Conservation (phyloP, 2,329 filamentous ascomycete genomes). For the Aspergillus sp. region DNA sequence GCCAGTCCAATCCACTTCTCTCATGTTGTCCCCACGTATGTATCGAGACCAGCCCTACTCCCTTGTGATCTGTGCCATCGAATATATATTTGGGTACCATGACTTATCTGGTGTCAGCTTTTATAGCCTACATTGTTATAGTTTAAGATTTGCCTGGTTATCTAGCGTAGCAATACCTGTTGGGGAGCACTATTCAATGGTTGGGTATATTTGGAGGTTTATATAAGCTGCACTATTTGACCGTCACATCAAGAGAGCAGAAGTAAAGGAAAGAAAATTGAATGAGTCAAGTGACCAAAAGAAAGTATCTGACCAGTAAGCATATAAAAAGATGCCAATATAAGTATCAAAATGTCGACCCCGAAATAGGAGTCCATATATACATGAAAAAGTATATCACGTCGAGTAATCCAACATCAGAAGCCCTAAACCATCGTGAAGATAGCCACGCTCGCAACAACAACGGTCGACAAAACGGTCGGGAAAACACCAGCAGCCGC, state of each 20-base stretch:
- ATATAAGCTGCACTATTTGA: background rate
- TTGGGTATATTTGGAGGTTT: background rate
- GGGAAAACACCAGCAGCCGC: constrained; percentile 4
- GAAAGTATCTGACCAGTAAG: background rate
- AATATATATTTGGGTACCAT: too few relatives aligned
- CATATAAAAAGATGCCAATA: background rate
- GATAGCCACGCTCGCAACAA: constrained; percentile 12
- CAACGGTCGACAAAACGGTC: constrained; percentile 1
- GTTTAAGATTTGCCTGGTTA: too few relatives aligned
- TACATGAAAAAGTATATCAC: background rate
- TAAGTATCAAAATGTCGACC: background rate
- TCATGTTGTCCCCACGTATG: too few relatives aligned
- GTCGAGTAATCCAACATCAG: background rate
- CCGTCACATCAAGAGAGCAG: background rate
- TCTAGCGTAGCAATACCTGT: background rate
- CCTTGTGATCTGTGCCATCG: too few relatives aligned
- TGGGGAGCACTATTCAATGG: background rate
- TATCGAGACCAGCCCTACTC: too few relatives aligned
- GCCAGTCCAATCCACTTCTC: too few relatives aligned
- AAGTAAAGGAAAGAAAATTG: background rate
- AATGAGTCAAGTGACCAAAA: background rate
- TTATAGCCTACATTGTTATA: too few relatives aligned
- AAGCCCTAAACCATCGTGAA: constrained; percentile 5
- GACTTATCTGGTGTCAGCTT: too few relatives aligned
- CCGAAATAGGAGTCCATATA: background rate